These are phyloP conservation scores for Boletus barrowsii DNA, from an alignment of 768 basidiomycete genomes.

Conservation along the genomic window DNA sequence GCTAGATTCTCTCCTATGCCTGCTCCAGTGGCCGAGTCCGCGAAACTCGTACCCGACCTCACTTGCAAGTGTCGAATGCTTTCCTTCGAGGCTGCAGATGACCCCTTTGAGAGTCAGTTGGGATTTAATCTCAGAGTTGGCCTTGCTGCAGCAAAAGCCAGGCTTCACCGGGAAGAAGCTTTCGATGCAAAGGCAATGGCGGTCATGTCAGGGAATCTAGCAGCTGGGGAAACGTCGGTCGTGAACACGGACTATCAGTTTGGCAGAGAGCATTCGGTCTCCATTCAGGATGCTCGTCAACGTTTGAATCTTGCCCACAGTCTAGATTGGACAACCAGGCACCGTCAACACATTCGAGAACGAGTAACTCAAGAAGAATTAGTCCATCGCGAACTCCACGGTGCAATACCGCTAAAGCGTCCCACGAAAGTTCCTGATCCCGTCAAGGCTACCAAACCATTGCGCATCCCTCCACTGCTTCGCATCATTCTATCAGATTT, in stretches of 20 bases:
- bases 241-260: slow-evolving; percentile 63
- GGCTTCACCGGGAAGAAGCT: slow-evolving; percentile 74
- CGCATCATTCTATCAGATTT: slow-evolving; percentile 62
- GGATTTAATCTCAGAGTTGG: slow-evolving; percentile 75
- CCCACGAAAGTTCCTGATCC: slow-evolving; percentile 41
- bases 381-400: slow-evolving; percentile 45
- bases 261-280: slow-evolving; percentile 58
- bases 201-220: slow-evolving; percentile 37
- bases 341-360: slow-evolving; percentile 44
- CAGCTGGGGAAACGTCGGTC: slow-evolving; percentile 32
- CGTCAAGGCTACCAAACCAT: slow-evolving; percentile 36
- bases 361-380: slow-evolving; percentile 48
- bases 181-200: slow-evolving; percentile 77
- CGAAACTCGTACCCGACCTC: slow-evolving; percentile 69
- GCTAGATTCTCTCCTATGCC: slow-evolving; percentile 54
- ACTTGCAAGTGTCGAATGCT: slow-evolving; percentile 56
- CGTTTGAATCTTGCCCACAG: slow-evolving; percentile 69
- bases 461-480: slow-evolving; percentile 61
- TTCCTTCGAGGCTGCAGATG: slow-evolving; percentile 78
- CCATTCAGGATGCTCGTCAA: slow-evolving; percentile 66
- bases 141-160: slow-evolving; percentile 61
- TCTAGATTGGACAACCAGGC: slow-evolving; percentile 66
- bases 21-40: slow-evolving; percentile 65
- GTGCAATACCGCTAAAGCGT: slow-evolving; percentile 30
- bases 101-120: slow-evolving; percentile 75